Evolutionary conservation across 768 basidiomycete genomes (phyloP), one percentile per base, ranked within the genome.

Genomic region (Mycena pura): DNA sequence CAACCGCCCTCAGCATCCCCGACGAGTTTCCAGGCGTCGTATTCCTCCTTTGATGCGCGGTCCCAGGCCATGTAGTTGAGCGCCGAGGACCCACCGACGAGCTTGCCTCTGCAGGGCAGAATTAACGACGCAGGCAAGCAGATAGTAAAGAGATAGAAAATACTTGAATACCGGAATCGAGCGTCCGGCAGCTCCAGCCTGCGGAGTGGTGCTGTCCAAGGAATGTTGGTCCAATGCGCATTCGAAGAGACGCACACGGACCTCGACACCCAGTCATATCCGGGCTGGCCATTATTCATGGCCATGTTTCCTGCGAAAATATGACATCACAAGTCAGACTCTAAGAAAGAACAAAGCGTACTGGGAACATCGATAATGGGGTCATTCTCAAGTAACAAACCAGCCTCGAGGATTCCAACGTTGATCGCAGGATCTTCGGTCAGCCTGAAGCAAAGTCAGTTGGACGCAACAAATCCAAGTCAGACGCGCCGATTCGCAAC

Each of bases 241-340:
- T 24, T 45, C 29, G 24, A 5, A 32, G 14, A 52, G 21, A 14
- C 41, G 2, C 10, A 36, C n/a, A 52, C 58, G 9, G 21, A 53
- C 59, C 59, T 53, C 1, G 51, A 49, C 15, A 61, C 43, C 60
- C 60, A 61, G 22, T 48, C 60, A 19, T 61, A 61, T n/a, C 43
- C 50, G n/a, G 60, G 52, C 1, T 61, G 15, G 17, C 53, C 39
- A 28, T 54, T 55, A 15, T 44, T 48, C 38, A 49, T 47, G 6
- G 22, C 52, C n/a, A 60, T 1, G 44, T 54, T 60, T 2, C 46
- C 51, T 60, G 3, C n/a, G 3, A 25, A 9, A 2, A 38, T 52
- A 13, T 28, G 43, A 14, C 31, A 41, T 6, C 2, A 22, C n/a
- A 15, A 15, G 10, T 6, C 19, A 24, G n/a, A n/a, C n/a, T n/a